Evolutionary conservation across 345 rosid species (phyloP).

Genomic region (Citrus medica): DNA sequence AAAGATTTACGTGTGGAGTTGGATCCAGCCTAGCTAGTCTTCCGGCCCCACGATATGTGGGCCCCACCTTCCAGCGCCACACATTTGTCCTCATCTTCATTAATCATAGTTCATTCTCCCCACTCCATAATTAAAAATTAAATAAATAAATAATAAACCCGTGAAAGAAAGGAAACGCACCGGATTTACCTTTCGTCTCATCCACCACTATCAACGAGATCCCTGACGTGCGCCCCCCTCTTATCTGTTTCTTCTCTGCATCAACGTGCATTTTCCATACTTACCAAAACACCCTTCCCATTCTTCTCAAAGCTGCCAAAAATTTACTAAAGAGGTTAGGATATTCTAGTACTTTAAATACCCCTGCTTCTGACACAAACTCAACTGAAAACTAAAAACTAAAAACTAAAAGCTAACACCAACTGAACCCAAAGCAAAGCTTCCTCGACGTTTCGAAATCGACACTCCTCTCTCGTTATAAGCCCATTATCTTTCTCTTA

Average conservation of each 20-base stretch:
- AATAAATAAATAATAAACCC: not conserved
- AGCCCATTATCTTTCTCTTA: not conserved
- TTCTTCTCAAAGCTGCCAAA: not conserved
- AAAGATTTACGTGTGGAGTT: not conserved
- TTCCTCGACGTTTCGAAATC: not conserved
- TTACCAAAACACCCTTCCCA: conserved; percentile 1
- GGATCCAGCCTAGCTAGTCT: conserved; percentile 9
- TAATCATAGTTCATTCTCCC: not conserved
- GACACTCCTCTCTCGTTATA: not conserved
- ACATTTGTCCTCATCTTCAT: not conserved
- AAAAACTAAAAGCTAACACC: not conserved
- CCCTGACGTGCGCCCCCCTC: conserved; percentile 9
- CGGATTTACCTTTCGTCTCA: not conserved
- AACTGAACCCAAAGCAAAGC: not conserved
- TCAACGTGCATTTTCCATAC: not conserved
- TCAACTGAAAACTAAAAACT: too few species aligned
- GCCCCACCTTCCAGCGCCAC: not conserved
- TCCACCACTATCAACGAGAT: not conserved
- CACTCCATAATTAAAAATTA: not conserved
- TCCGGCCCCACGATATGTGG: not conserved
- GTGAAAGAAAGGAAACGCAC: not conserved
- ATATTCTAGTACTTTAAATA: not conserved
- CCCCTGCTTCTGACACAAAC: not conserved
- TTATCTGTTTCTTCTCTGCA: not conserved
- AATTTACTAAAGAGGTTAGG: not conserved